These are phyloP conservation scores for Phytophthora cactorum DNA, from an alignment of 352 stramenopile species.

Conservation along the genomic window DNA sequence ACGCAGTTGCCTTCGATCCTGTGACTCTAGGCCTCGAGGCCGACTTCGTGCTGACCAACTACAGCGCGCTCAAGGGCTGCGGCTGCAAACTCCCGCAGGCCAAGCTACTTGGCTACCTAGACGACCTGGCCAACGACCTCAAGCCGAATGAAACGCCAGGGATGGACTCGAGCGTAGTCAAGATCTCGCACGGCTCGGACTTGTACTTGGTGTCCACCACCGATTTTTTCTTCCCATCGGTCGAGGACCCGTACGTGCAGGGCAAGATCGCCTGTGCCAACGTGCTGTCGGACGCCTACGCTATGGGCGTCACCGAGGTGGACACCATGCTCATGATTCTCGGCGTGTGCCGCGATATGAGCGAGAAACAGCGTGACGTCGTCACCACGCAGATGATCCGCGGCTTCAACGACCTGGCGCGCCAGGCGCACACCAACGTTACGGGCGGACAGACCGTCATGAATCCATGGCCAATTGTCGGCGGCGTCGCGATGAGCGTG, in stretches of 20 bases:
- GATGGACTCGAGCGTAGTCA: conserved; percentile 92
- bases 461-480: conserved; percentile 97
- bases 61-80: conserved; percentile 94
- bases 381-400: conserved; percentile 95
- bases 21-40: conserved; percentile 64
- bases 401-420: conserved; percentile 92
- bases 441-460: conserved; percentile 96
- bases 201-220: conserved; percentile 94
- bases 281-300: conserved; percentile 95
- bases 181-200: conserved; percentile 82
- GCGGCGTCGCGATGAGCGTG: conserved; percentile 92
- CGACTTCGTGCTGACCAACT: conserved; percentile 86
- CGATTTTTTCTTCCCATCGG: conserved; percentile 96
- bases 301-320: conserved; percentile 93
- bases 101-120: conserved; percentile 93
- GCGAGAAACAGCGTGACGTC: conserved; percentile 89
- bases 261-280: conserved; percentile 95
- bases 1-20: conserved; percentile 55
- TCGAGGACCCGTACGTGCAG: conserved; percentile 94
- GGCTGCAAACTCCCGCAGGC: conserved; percentile 95
- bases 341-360: conserved; percentile 93
- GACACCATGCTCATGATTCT: conserved; percentile 97
- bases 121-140: conserved; percentile 88
- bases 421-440: conserved; percentile 90
- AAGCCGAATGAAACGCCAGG: conserved; percentile 92